Conservation (phyloP, 805 yeast genomes). For the Candida saitoana region DNA sequence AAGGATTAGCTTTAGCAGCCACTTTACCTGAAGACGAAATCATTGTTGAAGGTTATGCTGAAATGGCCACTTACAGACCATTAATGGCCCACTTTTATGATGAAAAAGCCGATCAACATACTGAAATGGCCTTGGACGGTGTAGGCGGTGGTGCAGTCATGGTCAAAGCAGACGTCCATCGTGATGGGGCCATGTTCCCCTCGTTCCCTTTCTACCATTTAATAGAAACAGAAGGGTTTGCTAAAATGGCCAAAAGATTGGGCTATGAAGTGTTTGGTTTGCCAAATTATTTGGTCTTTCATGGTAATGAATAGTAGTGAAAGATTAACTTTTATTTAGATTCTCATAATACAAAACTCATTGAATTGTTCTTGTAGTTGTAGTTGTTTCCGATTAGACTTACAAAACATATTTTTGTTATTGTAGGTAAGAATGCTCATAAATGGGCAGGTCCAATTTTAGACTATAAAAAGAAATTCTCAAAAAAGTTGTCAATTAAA, state of each 20-base stretch:
- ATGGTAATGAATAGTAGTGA: slow-evolving; percentile 63
- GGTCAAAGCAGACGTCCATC: slow-evolving; percentile 95
- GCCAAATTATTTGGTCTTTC: slow-evolving; percentile 92
- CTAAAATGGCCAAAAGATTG: slow-evolving; percentile 93
- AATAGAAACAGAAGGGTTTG: slow-evolving; percentile 97
- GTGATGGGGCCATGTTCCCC: slow-evolving; percentile 99
- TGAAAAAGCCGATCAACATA: slow-evolving; percentile 53
- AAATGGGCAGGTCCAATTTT: too few species aligned
- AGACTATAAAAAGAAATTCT: too few species aligned
- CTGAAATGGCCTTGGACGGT: slow-evolving; percentile 87
- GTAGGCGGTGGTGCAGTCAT: slow-evolving; percentile 97
- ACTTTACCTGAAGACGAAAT: slow-evolving; percentile 82
- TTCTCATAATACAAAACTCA: slow-evolving; percentile 1
- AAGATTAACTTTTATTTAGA: slow-evolving; percentile 4
- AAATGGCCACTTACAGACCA: slow-evolving; percentile 90
- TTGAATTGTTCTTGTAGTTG: too few species aligned
- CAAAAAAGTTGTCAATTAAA: too few species aligned
- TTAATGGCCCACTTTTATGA: slow-evolving; percentile 89
- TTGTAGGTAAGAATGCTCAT: too few species aligned
- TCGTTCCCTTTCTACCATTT: slow-evolving; percentile 95
- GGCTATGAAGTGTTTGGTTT: slow-evolving; percentile 90
- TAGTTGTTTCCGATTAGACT: too few species aligned
- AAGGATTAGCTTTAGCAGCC: slow-evolving; percentile 71
- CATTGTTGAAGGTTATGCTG: slow-evolving; percentile 90
- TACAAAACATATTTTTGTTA: too few species aligned